phyloP scores from a whole-genome alignment of 2,329 filamentous ascomycete species.

The Truncatella angustata region DNA sequence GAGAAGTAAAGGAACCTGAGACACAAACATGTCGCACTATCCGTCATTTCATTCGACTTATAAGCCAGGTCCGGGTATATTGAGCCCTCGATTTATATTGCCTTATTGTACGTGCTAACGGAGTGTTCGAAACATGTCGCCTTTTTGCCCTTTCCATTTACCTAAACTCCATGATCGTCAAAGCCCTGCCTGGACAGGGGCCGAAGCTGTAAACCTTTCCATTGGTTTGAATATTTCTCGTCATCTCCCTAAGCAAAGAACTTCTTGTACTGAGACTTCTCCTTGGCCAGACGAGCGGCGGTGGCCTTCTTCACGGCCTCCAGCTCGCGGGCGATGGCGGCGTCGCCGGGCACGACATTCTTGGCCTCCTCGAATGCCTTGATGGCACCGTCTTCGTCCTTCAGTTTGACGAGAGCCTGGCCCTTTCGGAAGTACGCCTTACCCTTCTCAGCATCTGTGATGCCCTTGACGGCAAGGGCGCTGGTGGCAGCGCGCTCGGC shows the following conservation, averaged over 20 bases:
- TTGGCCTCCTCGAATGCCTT: constrained; percentile 74
- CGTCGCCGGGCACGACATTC: constrained; percentile 72
- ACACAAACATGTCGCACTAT: no score
- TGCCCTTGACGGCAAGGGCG: constrained; percentile 66
- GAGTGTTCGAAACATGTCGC: no score
- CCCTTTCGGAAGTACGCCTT: constrained; percentile 88
- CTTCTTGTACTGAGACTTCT: constrained; percentile 90
- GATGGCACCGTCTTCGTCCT: constrained; percentile 81
- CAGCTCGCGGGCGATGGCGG: constrained; percentile 72
- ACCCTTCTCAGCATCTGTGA: constrained; percentile 74
- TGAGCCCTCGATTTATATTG: no score
- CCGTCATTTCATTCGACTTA: no score
- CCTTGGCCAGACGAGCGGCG: constrained; percentile 73
- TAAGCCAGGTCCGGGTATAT: no score
- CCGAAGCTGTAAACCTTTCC: no score
- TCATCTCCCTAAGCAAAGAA: constrained; percentile 67
- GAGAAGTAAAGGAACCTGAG: no score
- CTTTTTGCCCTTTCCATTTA: background rate
- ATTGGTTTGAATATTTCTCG: no score
- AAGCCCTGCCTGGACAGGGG: no score
- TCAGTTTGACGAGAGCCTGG: constrained; percentile 69
- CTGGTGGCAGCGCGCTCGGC: constrained; percentile 67
- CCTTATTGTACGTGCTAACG: no score
- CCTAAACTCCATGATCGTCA: background rate
- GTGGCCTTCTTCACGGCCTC: constrained; percentile 74